Evolutionary conservation across 2,329 filamentous ascomycete genomes (phyloP).

Genomic region (Cucurbitaria berberidis): DNA sequence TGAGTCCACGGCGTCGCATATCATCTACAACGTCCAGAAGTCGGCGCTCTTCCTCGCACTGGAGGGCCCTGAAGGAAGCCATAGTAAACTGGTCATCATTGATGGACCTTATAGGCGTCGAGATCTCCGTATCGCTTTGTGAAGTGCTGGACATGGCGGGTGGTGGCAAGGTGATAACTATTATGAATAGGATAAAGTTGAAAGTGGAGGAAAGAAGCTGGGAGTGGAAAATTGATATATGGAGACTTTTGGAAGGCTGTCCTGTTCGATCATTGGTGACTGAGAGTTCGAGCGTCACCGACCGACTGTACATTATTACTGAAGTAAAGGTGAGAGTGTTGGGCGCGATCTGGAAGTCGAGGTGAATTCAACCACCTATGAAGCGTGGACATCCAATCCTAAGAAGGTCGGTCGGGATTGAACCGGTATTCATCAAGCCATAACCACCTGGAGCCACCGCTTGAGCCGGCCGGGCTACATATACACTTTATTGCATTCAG

Average conservation of each 20-base stretch:
- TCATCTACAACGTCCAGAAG: conserved; percentile 62
- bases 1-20: conserved; percentile 57
- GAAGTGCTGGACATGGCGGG: not conserved
- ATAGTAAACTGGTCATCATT: conserved; percentile 29
- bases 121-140: not conserved
- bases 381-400: not conserved
- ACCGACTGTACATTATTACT: not conserved
- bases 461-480: not conserved
- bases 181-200: not conserved
- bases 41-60: conserved; percentile 53
- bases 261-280: not conserved
- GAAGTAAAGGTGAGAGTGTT: not conserved
- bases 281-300: not conserved
- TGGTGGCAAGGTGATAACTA: not conserved
- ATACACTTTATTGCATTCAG: not conserved
- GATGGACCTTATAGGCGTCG: not conserved
- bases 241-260: not conserved
- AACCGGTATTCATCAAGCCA: not conserved
- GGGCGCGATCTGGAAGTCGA: not conserved
- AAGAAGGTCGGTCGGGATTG: not conserved
- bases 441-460: not conserved
- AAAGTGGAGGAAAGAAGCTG: not conserved
- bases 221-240: not conserved
- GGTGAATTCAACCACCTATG: not conserved
- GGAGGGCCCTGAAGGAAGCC: conserved; percentile 50